Conservation (phyloP, 2,329 filamentous ascomycete species). For the Phoma herbarum region DNA sequence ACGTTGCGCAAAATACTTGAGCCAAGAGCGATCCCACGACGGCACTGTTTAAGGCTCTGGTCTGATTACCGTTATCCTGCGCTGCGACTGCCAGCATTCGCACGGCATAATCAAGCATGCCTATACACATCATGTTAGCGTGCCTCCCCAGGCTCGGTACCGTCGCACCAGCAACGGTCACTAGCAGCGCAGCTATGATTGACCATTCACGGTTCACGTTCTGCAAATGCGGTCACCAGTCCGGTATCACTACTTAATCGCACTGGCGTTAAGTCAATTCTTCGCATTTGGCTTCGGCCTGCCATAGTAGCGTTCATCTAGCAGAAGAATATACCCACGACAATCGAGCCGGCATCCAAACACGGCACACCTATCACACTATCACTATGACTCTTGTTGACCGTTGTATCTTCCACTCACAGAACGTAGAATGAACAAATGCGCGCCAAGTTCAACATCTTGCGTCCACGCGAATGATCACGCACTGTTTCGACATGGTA, state of each 20-base stretch:
- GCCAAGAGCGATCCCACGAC: neutral
- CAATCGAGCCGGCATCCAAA: neutral
- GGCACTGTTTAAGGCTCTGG: neutral
- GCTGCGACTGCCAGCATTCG: neutral
- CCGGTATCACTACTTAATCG: neutral
- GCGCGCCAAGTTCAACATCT: constrained; percentile 32
- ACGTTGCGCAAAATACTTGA: neutral
- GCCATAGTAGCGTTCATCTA: constrained; percentile 10
- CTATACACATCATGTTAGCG: neutral
- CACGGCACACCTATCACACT: neutral
- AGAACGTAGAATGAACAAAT: neutral
- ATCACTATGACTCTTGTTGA: too few relatives aligned
- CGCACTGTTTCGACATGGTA: constrained; percentile 47
- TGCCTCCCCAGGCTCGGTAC: neutral
- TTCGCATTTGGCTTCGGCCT: constrained; percentile 1
- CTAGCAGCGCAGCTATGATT: neutral
- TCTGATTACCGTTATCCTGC: neutral
- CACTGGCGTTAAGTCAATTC: neutral
- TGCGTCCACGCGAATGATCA: constrained; percentile 44
- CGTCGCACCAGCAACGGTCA: neutral
- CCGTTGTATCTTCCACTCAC: neutral
- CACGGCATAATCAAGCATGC: neutral
- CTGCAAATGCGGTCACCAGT: neutral
- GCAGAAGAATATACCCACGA: constrained; percentile 10
- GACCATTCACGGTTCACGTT: neutral